Conservation (phyloP, 2,329 filamentous ascomycete species). For the Phaeosphaeriaceae sp. region DNA sequence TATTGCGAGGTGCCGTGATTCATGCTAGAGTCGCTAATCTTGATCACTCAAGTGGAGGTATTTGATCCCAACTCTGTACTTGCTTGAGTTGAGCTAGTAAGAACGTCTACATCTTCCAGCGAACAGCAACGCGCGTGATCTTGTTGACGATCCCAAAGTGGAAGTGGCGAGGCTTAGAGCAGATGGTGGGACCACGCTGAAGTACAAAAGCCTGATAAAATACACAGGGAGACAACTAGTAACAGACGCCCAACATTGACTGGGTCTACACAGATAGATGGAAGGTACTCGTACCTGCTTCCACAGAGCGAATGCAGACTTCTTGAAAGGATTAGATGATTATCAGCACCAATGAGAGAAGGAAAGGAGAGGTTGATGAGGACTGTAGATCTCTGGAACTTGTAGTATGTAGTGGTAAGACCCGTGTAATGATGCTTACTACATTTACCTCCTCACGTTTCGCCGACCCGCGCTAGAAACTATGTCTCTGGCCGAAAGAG, state of each 20-base stretch:
- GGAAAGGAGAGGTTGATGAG: background rate
- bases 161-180: background rate
- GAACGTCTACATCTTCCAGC: background rate
- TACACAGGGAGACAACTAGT: background rate
- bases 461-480: conserved; percentile 23
- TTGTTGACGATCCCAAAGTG: background rate
- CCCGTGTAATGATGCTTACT: background rate
- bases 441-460: conserved; percentile 23
- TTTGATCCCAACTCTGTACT: background rate
- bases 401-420: background rate
- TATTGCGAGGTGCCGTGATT: background rate
- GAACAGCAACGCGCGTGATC: background rate
- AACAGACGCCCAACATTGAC: background rate
- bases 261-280: background rate
- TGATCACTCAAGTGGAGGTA: background rate
- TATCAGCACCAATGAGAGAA: background rate
- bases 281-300: background rate
- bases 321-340: background rate
- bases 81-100: background rate
- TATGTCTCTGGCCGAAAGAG: conserved; percentile 8
- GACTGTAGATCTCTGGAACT: background rate
- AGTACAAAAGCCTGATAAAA: background rate
- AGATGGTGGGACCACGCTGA: background rate
- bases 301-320: background rate
- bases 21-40: background rate